Evolutionary conservation across 1,139 yeast genomes (phyloP).

Genomic region (Casaregolazyma suthepensis): DNA sequence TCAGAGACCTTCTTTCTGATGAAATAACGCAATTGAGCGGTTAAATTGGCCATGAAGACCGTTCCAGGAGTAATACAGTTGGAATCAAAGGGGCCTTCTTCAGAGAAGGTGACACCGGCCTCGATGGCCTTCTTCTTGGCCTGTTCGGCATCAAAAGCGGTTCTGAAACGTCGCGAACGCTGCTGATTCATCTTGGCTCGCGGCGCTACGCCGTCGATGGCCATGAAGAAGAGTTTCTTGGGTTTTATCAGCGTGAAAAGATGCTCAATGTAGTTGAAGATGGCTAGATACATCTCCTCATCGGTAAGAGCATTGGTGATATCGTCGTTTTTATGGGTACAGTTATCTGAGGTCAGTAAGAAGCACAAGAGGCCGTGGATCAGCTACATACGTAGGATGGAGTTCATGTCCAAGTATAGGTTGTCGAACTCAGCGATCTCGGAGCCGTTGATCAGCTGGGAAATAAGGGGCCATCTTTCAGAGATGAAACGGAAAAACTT

Average conservation of each 20-base stretch:
- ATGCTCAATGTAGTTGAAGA: constrained; percentile 92
- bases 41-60: constrained; percentile 89
- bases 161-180: constrained; percentile 86
- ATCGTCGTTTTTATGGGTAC: constrained; percentile 64
- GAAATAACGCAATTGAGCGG: constrained; percentile 80
- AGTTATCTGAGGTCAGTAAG: constrained; percentile 17
- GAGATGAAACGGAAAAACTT: constrained; percentile 94
- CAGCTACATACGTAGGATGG: constrained; percentile 55
- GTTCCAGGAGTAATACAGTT: constrained; percentile 99
- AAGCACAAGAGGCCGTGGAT: background rate
- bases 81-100: constrained; percentile 61
- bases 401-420: constrained; percentile 93
- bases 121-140: constrained; percentile 58
- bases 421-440: constrained; percentile 95
- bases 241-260: constrained; percentile 85
- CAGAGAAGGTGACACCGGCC: constrained; percentile 57
- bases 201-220: constrained; percentile 99
- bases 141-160: constrained; percentile 88
- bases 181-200: constrained; percentile 99
- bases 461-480: constrained; percentile 97
- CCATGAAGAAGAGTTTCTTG: constrained; percentile 84
- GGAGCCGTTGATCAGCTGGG: constrained; percentile 76
- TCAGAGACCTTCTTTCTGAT: constrained; percentile 77
- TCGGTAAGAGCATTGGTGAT: constrained; percentile 51
- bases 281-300: constrained; percentile 89